Evolutionary conservation across 2,329 filamentous ascomycete species (phyloP), one percentile per base, ranked within the genome.

Genomic region (Myriosclerotinia duriaeana): DNA sequence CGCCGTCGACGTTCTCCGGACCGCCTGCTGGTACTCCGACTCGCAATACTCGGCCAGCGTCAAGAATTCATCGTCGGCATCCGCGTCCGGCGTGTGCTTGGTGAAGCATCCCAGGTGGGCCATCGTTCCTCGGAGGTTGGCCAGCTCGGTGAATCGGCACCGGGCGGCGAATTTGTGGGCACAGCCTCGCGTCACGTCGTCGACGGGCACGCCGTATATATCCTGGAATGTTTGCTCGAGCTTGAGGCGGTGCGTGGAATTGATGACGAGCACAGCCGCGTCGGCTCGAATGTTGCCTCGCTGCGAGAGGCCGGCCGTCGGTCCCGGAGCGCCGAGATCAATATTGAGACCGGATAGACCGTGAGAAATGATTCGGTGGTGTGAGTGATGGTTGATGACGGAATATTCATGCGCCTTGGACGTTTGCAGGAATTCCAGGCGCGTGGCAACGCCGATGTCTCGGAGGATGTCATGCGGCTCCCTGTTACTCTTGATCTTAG

Each of bases 391-490:
- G 20, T 46, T 26, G 9, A 22, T 14, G 6, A 22, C 8, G 4
- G 30, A 11, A 26, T 38, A 22, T 12, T 38, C 30, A 17, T 36
- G 20, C 14, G 58, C 30, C 44, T 50, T 50, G 14, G 44, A 60
- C 5, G 20, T 36, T 26, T 38, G 58, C 1, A 60, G 8, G 8
- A 60, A 60, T 26, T 50, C 30, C 5, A 60, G 44, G 3, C 44
- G 44, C 38, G 14, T 11, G 2, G 22, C 8, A 15, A 60, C 22
- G 3, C 58, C 44, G 30, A 60, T 14, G 26, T 60, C 58, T 38
- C 44, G 44, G n/a, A 60, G 58, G 20, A 60, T 60, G 2, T 60
- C n/a, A 7, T 60, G 44, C 12, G 58, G 58, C n/a, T 60, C 44
- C 8, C 56, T 48, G 5, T 36, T n/a, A 36, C 14, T 26, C 58